Evolutionary conservation across 345 rosid genomes (phyloP), one percentile per base, ranked within the genome.

Genomic region (Cardamine chenopodiifolia): DNA sequence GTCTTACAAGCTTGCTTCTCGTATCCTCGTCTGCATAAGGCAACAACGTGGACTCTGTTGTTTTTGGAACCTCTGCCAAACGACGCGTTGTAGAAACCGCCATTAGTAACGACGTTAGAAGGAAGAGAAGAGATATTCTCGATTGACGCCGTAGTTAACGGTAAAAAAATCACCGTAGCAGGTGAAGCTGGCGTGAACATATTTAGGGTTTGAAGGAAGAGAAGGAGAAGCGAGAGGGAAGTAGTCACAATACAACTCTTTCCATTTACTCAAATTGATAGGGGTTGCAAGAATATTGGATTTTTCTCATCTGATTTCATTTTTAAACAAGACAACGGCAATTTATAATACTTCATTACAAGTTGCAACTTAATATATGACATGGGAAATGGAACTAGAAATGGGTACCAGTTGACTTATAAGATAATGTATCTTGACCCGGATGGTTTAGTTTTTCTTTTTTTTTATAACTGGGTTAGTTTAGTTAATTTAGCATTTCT

Each of bases 1-100:
- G 59, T 4, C 31, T 32, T 11, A 48, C 88, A 88, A 40, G 37
- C 62, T 20, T 73, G 63, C 7, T 34, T 1, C 2, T 81, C 35
- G 14, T 44, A 39, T 61, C 86, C 86, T 22, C 75, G 78, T 22
- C 81, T 66, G 82, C 90, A 83, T 12, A 79, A 70, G 18, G 65
- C 81, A 14, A 56, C 58, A 45, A 75, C 82, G 2, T 79, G 57
- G 32, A 80, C 82, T 68, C 70, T 73, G n/a, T 11, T 72, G 55
- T 62, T 28, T 13, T 15, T 2, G 5, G 76, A 53, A 19, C 1
- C 63, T 4, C 74, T 71, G 25, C 85, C 86, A 58, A 72, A 17
- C 4, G 79, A 59, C 3, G 79, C 62, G 40, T 53, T 72, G 67
- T 71, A 79, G 77, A 79, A 81, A 44, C 83, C 83, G 0, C 75